Evolutionary conservation across 148 eudicot genomes (phyloP), one percentile per base, ranked within the genome.

Genomic region (Rhododendron griersonianum): DNA sequence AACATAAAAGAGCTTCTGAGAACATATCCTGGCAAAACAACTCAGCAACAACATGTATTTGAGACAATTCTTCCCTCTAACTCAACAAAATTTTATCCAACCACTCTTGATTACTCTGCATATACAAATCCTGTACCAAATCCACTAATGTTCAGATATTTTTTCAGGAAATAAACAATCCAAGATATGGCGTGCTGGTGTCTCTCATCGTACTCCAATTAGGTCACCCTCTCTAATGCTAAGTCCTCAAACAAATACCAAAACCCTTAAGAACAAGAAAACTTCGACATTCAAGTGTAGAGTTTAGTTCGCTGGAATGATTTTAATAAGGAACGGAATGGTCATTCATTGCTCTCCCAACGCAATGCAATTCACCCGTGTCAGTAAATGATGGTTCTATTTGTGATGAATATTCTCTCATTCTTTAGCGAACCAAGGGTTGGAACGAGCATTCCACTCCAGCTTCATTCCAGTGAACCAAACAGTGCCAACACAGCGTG

Each of bases 1-100:
- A 96, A 87, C 96, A 87, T 87, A 96, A 84, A 82, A 96, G 98
- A 84, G 97, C 93, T 93, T 96, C 99, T 13, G 98, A 91, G 77
- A 96, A 91, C 85, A 88, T 81, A 85, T 92, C 99, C 99, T 96
- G 87, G 51, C 28, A 39, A 78, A 83, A 85, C 87, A 84, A 87
- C 78, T 47, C 48, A 81, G 82, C 5, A 13, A 37, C 13, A 86
- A 50, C 81, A 57, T 25, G 41, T 44, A 30, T 33, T 25, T 84
- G 48, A 30, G 51, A 13, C 9, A 39, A 85, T 77, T 41, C 25
- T 63, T 61, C 57, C 45, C 35, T 7, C 83, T 19, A 33, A 74
- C 48, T 50, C 47, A 47, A 33, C 47, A 71, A 73, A 50, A 41
- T 16, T 30, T 9, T 48, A 16, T 41, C 78, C 33, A 33, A 30